Percentiles rank a stretch among this genome's conserved stretches.
These are phyloP conservation scores for Acarospora socialis DNA, from an alignment of 2,329 filamentous ascomycete genomes.

Conservation along the genomic window DNA sequence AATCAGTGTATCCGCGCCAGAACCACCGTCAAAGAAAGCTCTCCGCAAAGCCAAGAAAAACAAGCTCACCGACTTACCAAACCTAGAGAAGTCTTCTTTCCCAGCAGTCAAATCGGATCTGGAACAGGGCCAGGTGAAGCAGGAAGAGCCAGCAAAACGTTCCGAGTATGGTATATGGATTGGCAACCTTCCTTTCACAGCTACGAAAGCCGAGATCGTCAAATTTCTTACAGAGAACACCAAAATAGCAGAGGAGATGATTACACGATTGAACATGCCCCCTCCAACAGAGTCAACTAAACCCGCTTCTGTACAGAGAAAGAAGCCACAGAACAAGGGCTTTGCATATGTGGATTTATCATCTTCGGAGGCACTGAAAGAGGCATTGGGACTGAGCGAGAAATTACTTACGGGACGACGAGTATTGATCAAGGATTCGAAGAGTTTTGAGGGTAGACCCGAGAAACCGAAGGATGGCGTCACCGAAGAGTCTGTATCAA, in stretches of 20 bases:
- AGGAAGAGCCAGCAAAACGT: slow-evolving; percentile 31
- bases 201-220: slow-evolving; percentile 59
- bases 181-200: slow-evolving; percentile 79
- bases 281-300: slow-evolving; percentile 33
- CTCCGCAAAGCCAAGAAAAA: slow-evolving; percentile 80
- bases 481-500: slow-evolving; percentile 16
- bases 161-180: slow-evolving; percentile 88
- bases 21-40: slow-evolving; percentile 89
- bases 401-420: slow-evolving; percentile 60
- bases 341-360: slow-evolving; percentile 94
- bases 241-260: slow-evolving; percentile 45
- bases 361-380: slow-evolving; percentile 50
- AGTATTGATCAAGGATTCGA: slow-evolving; percentile 85
- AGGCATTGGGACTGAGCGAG: slow-evolving; percentile 79
- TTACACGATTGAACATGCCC: slow-evolving; percentile 76
- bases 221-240: slow-evolving; percentile 65
- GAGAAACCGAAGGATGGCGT: slow-evolving; percentile 41
- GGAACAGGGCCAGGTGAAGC: slow-evolving; percentile 19
- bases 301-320: slow-evolving; percentile 4
- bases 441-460: slow-evolving; percentile 79
- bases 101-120: slow-evolving; percentile 31
- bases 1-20: slow-evolving; percentile 76
- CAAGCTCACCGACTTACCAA: slow-evolving; percentile 40
- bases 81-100: too few relatives aligned
- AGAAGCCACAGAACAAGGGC: slow-evolving; percentile 61